Conservation (phyloP, 148 eudicot genomes). For the Vaccinium corymbosum region DNA sequence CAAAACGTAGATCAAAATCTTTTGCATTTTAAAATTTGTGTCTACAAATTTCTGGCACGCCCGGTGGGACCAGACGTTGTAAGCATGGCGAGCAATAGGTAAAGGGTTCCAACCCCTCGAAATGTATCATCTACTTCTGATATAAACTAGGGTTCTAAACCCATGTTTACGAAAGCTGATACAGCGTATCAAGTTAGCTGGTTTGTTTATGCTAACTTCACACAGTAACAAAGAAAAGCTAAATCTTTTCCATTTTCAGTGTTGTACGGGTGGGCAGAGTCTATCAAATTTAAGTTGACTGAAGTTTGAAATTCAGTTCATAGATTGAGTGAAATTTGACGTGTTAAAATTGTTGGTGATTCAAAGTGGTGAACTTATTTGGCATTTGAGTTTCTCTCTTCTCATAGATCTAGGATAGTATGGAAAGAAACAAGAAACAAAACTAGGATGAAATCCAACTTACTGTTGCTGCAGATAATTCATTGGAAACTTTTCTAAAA, state of each 20-base stretch:
- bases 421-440: not conserved
- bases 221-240: constrained; percentile 1
- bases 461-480: not conserved
- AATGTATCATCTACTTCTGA: too few relatives aligned
- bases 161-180: not conserved
- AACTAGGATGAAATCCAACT: not conserved
- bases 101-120: too few relatives aligned
- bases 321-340: not conserved
- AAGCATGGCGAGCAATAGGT: too few relatives aligned
- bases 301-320: not conserved
- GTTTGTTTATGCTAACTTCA: not conserved
- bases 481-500: not conserved
- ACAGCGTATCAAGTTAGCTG: not conserved
- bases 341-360: not conserved
- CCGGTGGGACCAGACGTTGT: too few relatives aligned
- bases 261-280: not conserved
- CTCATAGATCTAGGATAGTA: not conserved
- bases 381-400: not conserved
- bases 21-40: too few relatives aligned
- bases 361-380: not conserved
- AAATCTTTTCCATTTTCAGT: not conserved
- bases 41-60: too few relatives aligned
- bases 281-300: not conserved
- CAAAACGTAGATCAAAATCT: too few relatives aligned
- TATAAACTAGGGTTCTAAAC: too few relatives aligned